Conservation (phyloP, 192 early-diverging fungal species). For the Geranomyces michiganensis region DNA sequence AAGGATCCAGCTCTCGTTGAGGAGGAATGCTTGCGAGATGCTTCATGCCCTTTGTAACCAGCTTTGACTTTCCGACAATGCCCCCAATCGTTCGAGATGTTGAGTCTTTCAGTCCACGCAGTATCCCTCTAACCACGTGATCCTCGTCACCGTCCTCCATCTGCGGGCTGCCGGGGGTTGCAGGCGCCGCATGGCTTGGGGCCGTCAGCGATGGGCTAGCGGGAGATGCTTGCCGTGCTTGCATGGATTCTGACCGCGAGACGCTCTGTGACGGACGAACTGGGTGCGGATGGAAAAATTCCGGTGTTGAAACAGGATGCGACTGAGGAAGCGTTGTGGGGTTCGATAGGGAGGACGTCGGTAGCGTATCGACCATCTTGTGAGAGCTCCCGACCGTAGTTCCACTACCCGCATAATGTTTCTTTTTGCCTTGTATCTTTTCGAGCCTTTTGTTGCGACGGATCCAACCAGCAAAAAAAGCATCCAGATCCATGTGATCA, state of each 20-base stretch:
- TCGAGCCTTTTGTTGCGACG: conserved; percentile 15
- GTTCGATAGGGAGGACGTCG: not conserved
- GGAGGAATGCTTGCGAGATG: conserved; percentile 14
- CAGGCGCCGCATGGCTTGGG: too few relatives aligned
- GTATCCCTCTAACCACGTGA: conserved; percentile 2
- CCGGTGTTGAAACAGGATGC: too few relatives aligned
- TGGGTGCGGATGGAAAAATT: too few relatives aligned
- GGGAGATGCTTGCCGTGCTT: too few relatives aligned
- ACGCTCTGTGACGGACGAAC: too few relatives aligned
- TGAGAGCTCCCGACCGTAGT: not conserved
- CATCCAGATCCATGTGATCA: conserved; percentile 32
- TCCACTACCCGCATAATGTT: not conserved
- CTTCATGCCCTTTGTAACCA: conserved; percentile 35
- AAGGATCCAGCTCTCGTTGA: not conserved
- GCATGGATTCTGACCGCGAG: too few relatives aligned
- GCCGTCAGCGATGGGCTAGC: too few relatives aligned
- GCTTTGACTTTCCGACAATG: conserved; percentile 36
- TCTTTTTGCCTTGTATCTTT: conserved; percentile 16
- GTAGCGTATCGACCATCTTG: not conserved
- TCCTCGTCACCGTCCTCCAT: too few relatives aligned
- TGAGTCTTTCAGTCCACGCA: conserved; percentile 31
- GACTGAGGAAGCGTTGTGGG: too few relatives aligned
- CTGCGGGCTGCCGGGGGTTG: too few relatives aligned
- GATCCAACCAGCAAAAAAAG: conserved; percentile 13
- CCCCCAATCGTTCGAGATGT: conserved; percentile 40